Base-by-base conservation (phyloP, 768 basidiomycete genomes). In the Auricularia cornea region DNA sequence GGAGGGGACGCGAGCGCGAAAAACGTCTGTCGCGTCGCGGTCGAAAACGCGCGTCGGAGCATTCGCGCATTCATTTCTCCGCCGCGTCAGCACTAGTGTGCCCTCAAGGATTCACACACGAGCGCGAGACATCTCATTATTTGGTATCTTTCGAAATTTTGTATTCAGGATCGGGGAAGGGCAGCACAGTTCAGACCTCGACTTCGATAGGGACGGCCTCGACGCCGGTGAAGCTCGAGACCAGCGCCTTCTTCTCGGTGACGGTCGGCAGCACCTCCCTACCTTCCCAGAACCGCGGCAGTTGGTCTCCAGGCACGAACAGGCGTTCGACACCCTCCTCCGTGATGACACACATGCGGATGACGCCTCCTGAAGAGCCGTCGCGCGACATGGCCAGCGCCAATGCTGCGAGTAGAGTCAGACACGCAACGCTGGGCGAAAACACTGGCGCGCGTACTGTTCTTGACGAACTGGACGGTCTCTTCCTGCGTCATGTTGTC, bases 271-370 rank as follows among this genome's bases (percentile, higher is more conserved):
- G 74, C 3, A 93, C 84, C 65, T 92, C 90, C 60, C 80, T 83
- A 56, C 92, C 92, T 72, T 92, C 86, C 92, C 92, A 94, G 79
- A 94, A 94, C 70, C 77, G 85, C 51, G 94, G 94, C 57, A 98
- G 82, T 69, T 93, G 79, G 73, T 96, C 82, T 2, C 95, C 96
- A 11, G 95, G 92, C 2, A 98, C 83, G 72, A 99, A 99, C 67
- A 94, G 71, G 65, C 96, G 80, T 78, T 98, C 94, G 18, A 97
- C 95, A 23, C 85, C 86, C 60, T 88, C 92, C 74, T 95, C 87
- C 6, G 92, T 95, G 74, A 98, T 98, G 33, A 99, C 90, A 69
- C 91, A 92, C 92, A 98, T 92, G 54, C 97, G 90, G 68, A 99
- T 94, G 57, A 92, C 90, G 72, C 97, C 97, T 63, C 97, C 97